Evolutionary conservation across 176 grass and related monocot species (phyloP).

Genomic region (Thinopyrum elongatum): DNA sequence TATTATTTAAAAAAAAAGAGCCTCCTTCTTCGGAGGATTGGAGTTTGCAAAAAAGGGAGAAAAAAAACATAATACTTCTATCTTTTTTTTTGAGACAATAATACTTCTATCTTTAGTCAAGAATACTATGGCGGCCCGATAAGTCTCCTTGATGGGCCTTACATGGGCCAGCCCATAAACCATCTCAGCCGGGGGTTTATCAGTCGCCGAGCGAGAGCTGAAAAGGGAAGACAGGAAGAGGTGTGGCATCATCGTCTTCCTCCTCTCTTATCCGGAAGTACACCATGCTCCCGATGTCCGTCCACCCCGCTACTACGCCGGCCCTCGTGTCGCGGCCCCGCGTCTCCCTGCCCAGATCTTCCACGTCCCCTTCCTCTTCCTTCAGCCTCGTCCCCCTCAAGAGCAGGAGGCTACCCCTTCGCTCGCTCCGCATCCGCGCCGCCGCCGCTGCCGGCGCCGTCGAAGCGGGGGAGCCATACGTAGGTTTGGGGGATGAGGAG

Average conservation of each 20-base stretch:
- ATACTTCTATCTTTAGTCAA: too few species aligned
- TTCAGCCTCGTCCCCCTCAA: not conserved
- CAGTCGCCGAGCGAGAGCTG: not conserved
- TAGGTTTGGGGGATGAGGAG: constrained; percentile 1
- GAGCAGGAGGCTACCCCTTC: constrained; percentile 8
- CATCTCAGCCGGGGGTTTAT: not conserved
- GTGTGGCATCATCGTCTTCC: constrained; percentile 22
- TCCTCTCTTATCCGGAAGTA: constrained; percentile 45
- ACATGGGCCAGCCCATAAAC: not conserved
- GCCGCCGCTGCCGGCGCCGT: constrained; percentile 18
- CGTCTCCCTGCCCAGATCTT: not conserved
- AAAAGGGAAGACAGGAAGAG: constrained; percentile 16
- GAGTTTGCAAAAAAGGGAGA: too few species aligned
- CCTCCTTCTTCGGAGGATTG: too few species aligned
- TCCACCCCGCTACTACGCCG: constrained; percentile 39
- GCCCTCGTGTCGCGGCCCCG: constrained; percentile 7
- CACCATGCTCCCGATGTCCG: constrained; percentile 47
- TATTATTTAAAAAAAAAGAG: too few species aligned
- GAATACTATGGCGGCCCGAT: too few species aligned
- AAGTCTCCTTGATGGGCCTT: too few species aligned
- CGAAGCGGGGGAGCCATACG: constrained; percentile 25
- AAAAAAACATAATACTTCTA: too few species aligned
- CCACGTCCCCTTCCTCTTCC: constrained; percentile 13
- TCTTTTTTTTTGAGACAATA: too few species aligned
- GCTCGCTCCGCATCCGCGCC: constrained; percentile 24